Base-by-base conservation (phyloP, 768 basidiomycete genomes). In the Leucosporidium yakuticum region DNA sequence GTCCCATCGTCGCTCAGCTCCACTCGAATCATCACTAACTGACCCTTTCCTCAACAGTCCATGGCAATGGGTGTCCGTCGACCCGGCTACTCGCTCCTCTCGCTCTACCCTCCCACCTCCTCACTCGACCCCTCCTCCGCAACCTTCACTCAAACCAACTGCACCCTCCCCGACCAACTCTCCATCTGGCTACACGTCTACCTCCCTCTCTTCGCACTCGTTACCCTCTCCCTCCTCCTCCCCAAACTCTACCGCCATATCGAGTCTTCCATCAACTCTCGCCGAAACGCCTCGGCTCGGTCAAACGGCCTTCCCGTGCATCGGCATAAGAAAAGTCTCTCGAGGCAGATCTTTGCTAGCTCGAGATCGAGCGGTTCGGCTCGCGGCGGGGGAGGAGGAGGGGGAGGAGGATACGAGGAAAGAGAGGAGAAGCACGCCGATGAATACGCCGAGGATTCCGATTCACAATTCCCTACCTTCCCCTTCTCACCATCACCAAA, bases 61-160 rank as follows among this genome's bases (percentile, higher is more conserved):
- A 90, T 93, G 83, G 88, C 87, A 5, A 90, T 91, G 86, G 90
- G 89, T 39, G 84, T 98, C 62, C 83, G 83, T 54, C 82, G 82
- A 34, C 93, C 95, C 9, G 95, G 92, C 51, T 92, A 93, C 79
- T 91, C 95, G 73, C 83, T 98, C 25, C 83, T 98, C 54, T 89
- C 92, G 2, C 83, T 98, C 55, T 70, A 70, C 50, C 61, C 69
- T 44, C 39, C 70, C 47, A 6, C 39, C 44, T 29, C 81, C 80
- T 23, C 31, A 39, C 32, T 31, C 63, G 25, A 20, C 63, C 56
- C 32, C n/a, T 20, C 59, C 34, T 36, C 60, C 34, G 39, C 39
- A 0, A 74, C 67, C 50, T 70, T 48, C 64, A 60, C 64, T 9
- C 65, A 29, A 25, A 73, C 21, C 25, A 60, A 32, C 60, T 97